A percentile compares a stretch with the other conserved stretches of the same genome.
phyloP scores from a whole-genome alignment of 306 rosid genomes.

The Lablab purpureus region DNA sequence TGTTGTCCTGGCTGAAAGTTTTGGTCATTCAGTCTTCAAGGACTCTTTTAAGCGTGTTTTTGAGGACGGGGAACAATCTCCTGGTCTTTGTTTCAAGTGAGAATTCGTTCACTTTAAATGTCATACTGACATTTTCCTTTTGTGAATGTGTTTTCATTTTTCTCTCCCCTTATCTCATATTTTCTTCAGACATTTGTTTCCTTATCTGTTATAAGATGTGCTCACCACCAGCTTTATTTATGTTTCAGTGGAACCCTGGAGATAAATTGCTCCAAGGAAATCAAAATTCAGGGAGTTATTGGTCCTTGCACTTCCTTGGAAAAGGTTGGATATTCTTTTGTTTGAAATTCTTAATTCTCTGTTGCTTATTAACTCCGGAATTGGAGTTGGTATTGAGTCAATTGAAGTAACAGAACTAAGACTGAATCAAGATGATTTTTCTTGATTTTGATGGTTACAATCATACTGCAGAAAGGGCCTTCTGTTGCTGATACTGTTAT shows the following conservation, averaged over 20 bases:
- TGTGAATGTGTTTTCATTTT: slow-evolving; percentile 12
- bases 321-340: slow-evolving; percentile 63
- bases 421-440: slow-evolving; percentile 11
- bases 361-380: slow-evolving; percentile 29
- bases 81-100: slow-evolving; percentile 95
- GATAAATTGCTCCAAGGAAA: slow-evolving; percentile 96
- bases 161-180: slow-evolving; percentile 4
- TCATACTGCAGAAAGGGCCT: slow-evolving; percentile 88
- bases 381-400: slow-evolving; percentile 40
- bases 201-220: slow-evolving; percentile 17
- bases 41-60: slow-evolving; percentile 92
- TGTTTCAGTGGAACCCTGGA: slow-evolving; percentile 86
- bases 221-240: slow-evolving; percentile 40
- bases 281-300: slow-evolving; percentile 89
- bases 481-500: slow-evolving; percentile 82
- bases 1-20: slow-evolving; percentile 91
- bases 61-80: slow-evolving; percentile 93
- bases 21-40: slow-evolving; percentile 97
- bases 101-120: slow-evolving; percentile 48
- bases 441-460: slow-evolving; percentile 47
- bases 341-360: slow-evolving; percentile 18
- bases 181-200: slow-evolving; percentile 16
- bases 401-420: slow-evolving; percentile 7
- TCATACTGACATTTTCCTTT: slow-evolving; percentile 24
- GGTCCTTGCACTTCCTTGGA: slow-evolving; percentile 98